phyloP scores from a whole-genome alignment of 164 flowering plant genomes.

The Aristolochia californica region DNA sequence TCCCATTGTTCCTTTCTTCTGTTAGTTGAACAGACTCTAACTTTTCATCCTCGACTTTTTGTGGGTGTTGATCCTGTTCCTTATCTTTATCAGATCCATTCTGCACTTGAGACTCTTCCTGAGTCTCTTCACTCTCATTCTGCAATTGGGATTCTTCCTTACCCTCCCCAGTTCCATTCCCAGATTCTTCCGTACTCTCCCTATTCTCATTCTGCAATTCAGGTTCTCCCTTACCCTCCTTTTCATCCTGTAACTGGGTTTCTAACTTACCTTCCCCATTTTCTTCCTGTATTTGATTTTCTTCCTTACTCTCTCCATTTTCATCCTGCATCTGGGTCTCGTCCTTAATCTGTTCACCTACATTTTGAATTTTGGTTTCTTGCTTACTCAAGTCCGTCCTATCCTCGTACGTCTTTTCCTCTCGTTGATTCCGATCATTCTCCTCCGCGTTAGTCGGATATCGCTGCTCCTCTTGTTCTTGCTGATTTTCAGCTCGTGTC shows the following conservation, averaged over 20 bases:
- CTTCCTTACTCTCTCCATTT: neutral
- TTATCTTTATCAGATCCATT: constrained; percentile 3
- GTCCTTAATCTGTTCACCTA: constrained; percentile 5
- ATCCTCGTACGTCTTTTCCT: neutral
- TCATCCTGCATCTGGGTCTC: neutral
- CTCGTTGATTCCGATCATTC: neutral
- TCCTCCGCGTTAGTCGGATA: neutral
- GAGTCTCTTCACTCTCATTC: too few species aligned
- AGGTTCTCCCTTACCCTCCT: neutral
- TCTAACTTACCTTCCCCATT: constrained; percentile 2
- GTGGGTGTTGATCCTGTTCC: neutral
- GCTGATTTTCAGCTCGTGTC: too few species aligned
- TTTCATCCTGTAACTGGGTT: neutral
- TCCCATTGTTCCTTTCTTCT: neutral
- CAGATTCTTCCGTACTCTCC: constrained; percentile 1
- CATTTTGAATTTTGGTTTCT: constrained; percentile 3
- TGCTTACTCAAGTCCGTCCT: too few species aligned
- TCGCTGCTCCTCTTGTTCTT: neutral
- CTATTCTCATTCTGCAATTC: constrained; percentile 6
- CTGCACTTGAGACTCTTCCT: too few species aligned
- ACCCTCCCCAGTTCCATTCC: neutral
- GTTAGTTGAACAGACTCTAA: too few species aligned
- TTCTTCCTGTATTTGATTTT: constrained; percentile 4
- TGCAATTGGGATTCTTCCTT: neutral
- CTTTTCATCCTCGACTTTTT: constrained; percentile 6